Evolutionary conservation across 1,284 basidiomycete species (phyloP).

Genomic region (Tilletiopsis washingtonensis): DNA sequence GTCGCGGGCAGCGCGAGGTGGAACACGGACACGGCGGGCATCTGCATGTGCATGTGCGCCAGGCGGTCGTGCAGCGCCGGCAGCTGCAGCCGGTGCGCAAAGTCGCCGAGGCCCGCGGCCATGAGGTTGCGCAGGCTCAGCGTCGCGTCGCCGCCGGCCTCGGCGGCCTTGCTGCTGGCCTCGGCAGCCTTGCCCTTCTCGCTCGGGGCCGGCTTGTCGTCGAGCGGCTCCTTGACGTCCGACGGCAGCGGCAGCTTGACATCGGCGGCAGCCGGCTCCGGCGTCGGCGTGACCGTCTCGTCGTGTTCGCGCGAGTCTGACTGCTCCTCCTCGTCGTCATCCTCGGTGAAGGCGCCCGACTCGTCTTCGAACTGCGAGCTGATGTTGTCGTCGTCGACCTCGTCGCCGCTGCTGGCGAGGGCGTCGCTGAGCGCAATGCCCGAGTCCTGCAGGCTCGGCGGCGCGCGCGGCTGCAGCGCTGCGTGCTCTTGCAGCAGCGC

Average conservation of each 20-base stretch:
- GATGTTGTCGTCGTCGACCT: conserved; percentile 43
- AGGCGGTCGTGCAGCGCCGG: conserved; percentile 4
- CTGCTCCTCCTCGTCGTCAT: conserved; percentile 9
- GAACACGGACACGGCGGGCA: conserved; percentile 33
- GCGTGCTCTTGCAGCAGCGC: conserved; percentile 37
- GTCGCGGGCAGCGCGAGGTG: conserved; percentile 22
- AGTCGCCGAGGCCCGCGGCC: background rate
- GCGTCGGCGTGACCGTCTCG: conserved; percentile 2
- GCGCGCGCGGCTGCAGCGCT: conserved; percentile 17
- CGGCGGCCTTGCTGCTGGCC: too few relatives aligned
- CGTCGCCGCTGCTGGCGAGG: conserved; percentile 3
- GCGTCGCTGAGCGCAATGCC: conserved; percentile 24
- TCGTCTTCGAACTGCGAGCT: conserved; percentile 34
- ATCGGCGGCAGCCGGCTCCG: background rate
- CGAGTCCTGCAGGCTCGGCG: conserved; percentile 15
- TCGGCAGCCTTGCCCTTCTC: too few relatives aligned
- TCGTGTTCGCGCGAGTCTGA: background rate
- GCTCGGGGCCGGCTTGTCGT: too few relatives aligned
- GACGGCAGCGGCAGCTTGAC: background rate
- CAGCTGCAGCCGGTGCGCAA: conserved; percentile 5
- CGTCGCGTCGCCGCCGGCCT: conserved; percentile 1
- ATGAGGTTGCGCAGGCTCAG: background rate
- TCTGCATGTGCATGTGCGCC: background rate
- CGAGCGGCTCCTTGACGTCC: background rate
- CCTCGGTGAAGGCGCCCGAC: conserved; percentile 17